These are phyloP conservation scores for Ascosphaera apis DNA, from an alignment of 2,329 filamentous ascomycete species.

Conservation along the genomic window DNA sequence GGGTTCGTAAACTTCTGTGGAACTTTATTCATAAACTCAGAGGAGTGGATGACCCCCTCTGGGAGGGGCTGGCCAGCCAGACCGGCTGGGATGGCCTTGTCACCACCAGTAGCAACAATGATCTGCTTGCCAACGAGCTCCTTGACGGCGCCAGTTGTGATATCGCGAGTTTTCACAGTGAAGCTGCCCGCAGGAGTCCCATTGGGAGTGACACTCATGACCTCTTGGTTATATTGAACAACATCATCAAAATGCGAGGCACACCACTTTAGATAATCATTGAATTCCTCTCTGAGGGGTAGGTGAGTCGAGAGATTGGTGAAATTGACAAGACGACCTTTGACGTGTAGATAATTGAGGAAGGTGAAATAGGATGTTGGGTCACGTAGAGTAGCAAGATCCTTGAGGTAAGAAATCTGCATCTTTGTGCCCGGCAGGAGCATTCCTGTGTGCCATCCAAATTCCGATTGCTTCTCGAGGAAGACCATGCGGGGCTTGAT, in stretches of 20 bases:
- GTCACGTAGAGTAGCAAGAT: conserved; percentile 71
- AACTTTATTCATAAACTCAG: conserved; percentile 42
- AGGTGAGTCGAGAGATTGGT: conserved; percentile 78
- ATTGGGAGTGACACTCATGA: conserved; percentile 44
- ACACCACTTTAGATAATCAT: conserved; percentile 91
- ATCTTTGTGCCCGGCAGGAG: conserved; percentile 79
- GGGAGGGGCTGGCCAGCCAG: conserved; percentile 38
- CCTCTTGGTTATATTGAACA: conserved; percentile 58
- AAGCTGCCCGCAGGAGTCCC: conserved; percentile 36
- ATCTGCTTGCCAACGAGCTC: conserved; percentile 25
- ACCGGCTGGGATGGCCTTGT: conserved; percentile 39
- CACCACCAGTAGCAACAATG: conserved; percentile 42
- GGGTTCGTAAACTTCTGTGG: conserved; percentile 17
- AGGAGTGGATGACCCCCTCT: conserved; percentile 65
- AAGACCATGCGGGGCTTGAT: conserved; percentile 55
- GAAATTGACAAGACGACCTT: conserved; percentile 66
- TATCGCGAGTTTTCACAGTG: conserved; percentile 40
- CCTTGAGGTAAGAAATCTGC: conserved; percentile 96
- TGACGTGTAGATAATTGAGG: conserved; percentile 72
- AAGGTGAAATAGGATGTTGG: conserved; percentile 77
- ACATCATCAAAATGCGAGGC: conserved; percentile 51
- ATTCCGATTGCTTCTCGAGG: conserved; percentile 60
- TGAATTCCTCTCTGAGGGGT: conserved; percentile 68
- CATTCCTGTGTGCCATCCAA: conserved; percentile 93
- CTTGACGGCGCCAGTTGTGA: conserved; percentile 21